A percentile compares a stretch with the other conserved stretches of the same genome.
These are phyloP conservation scores for Clitoria ternatea DNA, from an alignment of 306 rosid genomes.

Conservation along the genomic window DNA sequence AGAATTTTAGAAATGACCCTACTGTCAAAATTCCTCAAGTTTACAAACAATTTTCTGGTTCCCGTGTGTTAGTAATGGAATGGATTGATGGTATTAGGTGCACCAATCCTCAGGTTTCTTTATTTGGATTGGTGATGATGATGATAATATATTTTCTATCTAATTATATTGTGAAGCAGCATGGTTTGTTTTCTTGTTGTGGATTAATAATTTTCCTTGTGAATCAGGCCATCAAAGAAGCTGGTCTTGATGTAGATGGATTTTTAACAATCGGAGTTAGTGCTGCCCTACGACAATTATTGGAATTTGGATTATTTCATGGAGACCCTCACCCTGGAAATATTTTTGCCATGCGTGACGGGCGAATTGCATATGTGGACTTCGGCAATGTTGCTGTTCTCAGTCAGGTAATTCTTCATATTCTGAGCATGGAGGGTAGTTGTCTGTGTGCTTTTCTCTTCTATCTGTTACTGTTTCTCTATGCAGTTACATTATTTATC, in stretches of 20 bases:
- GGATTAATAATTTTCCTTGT: constrained; percentile 24
- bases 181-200: constrained; percentile 9
- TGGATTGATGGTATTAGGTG: constrained; percentile 99
- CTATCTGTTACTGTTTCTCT: neutral
- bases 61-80: constrained; percentile 95
- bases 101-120: constrained; percentile 86
- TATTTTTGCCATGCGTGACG: constrained; percentile 96
- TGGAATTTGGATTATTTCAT: constrained; percentile 96
- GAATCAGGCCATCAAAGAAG: constrained; percentile 82
- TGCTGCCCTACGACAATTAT: constrained; percentile 91
- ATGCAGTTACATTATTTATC: constrained; percentile 4
- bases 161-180: constrained; percentile 3
- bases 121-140: constrained; percentile 23
- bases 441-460: neutral
- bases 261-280: constrained; percentile 95
- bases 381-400: constrained; percentile 98
- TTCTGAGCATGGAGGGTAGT: neutral
- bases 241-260: constrained; percentile 82
- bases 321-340: constrained; percentile 99
- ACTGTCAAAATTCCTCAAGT: constrained; percentile 92
- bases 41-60: constrained; percentile 76
- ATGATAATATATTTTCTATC: neutral
- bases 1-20: constrained; percentile 88
- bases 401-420: constrained; percentile 73
- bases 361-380: constrained; percentile 97